Evolutionary conservation across 2,329 filamentous ascomycete genomes (phyloP).

Genomic region (Aureobasidium leucospermi): DNA sequence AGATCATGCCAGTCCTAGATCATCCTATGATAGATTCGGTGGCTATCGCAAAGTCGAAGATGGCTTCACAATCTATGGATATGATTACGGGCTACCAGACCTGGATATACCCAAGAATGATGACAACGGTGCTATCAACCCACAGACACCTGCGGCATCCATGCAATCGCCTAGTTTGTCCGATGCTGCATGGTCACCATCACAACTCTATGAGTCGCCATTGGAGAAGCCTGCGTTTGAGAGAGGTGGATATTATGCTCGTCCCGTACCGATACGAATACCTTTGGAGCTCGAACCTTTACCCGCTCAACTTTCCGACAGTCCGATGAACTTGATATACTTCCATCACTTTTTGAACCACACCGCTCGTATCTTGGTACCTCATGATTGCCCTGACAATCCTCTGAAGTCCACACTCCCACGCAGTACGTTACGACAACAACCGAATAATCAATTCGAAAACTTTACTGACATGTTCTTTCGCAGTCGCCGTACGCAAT

Average conservation of each 20-base stretch:
- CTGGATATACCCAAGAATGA: constrained; percentile 64
- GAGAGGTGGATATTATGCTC: constrained; percentile 60
- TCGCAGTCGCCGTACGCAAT: constrained; percentile 56
- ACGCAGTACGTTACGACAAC: constrained; percentile 45
- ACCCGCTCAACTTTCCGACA: constrained; percentile 53
- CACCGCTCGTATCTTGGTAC: constrained; percentile 60
- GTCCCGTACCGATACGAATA: constrained; percentile 59
- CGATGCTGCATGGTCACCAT: constrained; percentile 5
- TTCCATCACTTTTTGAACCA: constrained; percentile 72
- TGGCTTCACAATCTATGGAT: constrained; percentile 53
- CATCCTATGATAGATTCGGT: neutral
- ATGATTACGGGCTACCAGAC: constrained; percentile 64
- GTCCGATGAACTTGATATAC: constrained; percentile 73
- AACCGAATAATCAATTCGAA: neutral
- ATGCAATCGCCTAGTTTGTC: neutral
- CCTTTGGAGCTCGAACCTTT: constrained; percentile 50
- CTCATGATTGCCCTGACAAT: constrained; percentile 55
- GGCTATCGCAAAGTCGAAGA: constrained; percentile 5
- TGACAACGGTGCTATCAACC: constrained; percentile 56
- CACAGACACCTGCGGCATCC: constrained; percentile 11
- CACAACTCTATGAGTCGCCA: neutral
- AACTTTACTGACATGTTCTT: constrained; percentile 31
- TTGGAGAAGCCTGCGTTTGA: constrained; percentile 44
- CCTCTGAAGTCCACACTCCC: constrained; percentile 55
- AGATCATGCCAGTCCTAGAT: constrained; percentile 13